Conservation (phyloP, 352 stramenopile species). For the Phytophthora cajani region DNA sequence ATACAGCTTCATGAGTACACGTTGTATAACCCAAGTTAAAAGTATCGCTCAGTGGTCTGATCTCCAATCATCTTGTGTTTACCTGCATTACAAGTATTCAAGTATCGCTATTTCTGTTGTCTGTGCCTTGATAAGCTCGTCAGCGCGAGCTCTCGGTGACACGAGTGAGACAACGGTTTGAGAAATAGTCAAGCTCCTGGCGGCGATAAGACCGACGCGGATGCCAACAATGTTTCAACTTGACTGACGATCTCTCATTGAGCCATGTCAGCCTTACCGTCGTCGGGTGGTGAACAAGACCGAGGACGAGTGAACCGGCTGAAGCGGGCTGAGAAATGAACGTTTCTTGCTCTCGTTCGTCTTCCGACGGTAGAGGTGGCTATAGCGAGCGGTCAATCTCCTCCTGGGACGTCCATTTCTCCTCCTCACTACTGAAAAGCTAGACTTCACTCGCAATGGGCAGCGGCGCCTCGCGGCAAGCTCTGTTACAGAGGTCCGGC, state of each 20-base stretch:
- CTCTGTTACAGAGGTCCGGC: slow-evolving; percentile 36
- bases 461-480: slow-evolving; percentile 39
- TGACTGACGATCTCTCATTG: slow-evolving; percentile 4
- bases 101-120: background rate
- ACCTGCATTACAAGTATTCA: no score
- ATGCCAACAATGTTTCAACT: slow-evolving; percentile 22
- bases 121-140: background rate
- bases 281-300: slow-evolving; percentile 17
- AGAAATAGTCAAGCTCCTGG: background rate
- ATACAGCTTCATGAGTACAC: no score
- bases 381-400: slow-evolving; percentile 1
- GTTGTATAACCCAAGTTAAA: no score
- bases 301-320: slow-evolving; percentile 24
- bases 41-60: no score
- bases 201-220: slow-evolving; percentile 17
- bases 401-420: background rate
- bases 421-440: slow-evolving; percentile 17
- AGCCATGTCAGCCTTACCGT: background rate
- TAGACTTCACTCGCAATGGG: slow-evolving; percentile 30
- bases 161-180: background rate
- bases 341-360: slow-evolving; percentile 12
- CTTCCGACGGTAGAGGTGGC: slow-evolving; percentile 24
- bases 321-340: slow-evolving; percentile 25
- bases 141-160: background rate
- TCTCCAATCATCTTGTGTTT: no score